Percentiles rank a stretch among this genome's conserved stretches.
Evolutionary conservation across 1,284 basidiomycete genomes (phyloP).

Genomic region (Rhodotorula sp.): DNA sequence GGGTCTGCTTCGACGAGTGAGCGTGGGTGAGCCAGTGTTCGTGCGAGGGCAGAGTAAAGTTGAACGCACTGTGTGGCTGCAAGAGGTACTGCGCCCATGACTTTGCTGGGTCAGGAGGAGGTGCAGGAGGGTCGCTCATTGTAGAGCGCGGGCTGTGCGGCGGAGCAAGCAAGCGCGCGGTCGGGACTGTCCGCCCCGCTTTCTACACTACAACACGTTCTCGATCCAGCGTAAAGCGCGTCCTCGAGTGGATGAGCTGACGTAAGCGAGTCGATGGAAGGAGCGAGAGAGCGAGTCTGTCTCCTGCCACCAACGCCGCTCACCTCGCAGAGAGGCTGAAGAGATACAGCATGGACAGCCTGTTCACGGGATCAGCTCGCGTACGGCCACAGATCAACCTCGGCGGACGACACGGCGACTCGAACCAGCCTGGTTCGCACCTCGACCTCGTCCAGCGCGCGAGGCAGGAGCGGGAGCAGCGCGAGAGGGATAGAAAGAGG

Average conservation of each 20-base stretch:
- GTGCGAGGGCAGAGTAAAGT: neutral
- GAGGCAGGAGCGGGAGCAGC: slow-evolving; percentile 59
- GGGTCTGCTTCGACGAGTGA: slow-evolving; percentile 14
- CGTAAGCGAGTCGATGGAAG: neutral
- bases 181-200: too few species aligned
- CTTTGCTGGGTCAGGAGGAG: neutral
- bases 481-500: slow-evolving; percentile 58
- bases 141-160: neutral
- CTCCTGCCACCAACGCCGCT: too few species aligned
- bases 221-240: neutral
- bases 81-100: neutral
- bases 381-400: slow-evolving; percentile 69
- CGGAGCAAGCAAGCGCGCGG: neutral
- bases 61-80: neutral
- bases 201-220: neutral
- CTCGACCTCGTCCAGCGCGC: slow-evolving; percentile 63
- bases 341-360: slow-evolving; percentile 6
- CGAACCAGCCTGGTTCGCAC: slow-evolving; percentile 52
- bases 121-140: neutral
- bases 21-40: neutral
- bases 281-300: neutral
- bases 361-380: slow-evolving; percentile 48
- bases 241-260: neutral
- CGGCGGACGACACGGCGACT: slow-evolving; percentile 49
- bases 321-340: neutral